Base-by-base conservation (phyloP, 208 protist species). In the Angomonas deanei region DNA sequence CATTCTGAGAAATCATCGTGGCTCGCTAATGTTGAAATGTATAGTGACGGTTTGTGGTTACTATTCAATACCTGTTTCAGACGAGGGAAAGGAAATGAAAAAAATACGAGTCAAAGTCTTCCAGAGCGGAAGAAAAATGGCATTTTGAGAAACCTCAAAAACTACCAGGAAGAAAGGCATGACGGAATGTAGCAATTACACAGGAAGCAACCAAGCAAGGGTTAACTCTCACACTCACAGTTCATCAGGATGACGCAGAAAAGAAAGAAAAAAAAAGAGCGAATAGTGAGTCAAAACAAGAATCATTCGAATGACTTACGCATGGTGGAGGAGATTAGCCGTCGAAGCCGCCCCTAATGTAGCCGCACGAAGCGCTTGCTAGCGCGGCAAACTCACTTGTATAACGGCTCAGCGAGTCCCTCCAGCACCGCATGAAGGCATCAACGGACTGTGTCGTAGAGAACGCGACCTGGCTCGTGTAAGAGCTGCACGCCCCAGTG, bases 401-500 rank as follows among this genome's bases (percentile, higher is more conserved):
- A 2, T 78, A 21, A 0, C 53, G 33, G 13, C 68, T 31, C 30
- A 71, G 66, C 26, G 85, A 73, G 11, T 62, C 33, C 15, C 49
- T 61, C 13, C 54, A 78, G 53, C 71, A 81, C 8, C 46, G 47
- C n/a, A 78, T n/a, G 36, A 81, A 88, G 31, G 58, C 64, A 49
- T 56, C 58, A 1, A 80, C 28, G 49, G 61, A 72, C 0, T 31
- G 27, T 6, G 50, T 66, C n/a, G 50, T 76, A 0, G 69, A 62
- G 28, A 62, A 23, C 0, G 48, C 56, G 27, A 54, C 62, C 15
- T 72, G 71, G 13, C 67, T 27, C 21, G 70, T 58, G 17, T 81
- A 47, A 1, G 69, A 32, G 23, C 76, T 64, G 56, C 80, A 70
- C 3, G 70, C 61, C 32, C 80, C 69, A 42, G 80, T 85, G 53